phyloP scores from a whole-genome alignment of 2,329 filamentous ascomycete species.

The Colletotrichum trifolii region DNA sequence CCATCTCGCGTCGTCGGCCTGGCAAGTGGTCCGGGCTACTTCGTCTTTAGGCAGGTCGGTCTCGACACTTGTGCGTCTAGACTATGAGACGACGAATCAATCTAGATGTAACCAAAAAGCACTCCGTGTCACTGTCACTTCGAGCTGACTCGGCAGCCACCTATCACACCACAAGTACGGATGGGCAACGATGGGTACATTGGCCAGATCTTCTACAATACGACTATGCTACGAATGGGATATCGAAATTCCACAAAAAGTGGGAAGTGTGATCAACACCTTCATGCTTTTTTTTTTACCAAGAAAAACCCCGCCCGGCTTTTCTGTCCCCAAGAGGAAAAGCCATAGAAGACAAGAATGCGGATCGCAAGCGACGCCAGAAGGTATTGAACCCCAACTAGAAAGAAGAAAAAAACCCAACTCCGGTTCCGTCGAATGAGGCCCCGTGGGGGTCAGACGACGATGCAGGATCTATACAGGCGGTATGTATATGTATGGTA shows the following conservation, averaged over 20 bases:
- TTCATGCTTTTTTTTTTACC: neutral
- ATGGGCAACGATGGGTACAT: too few species aligned
- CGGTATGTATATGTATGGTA: neutral
- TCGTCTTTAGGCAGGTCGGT: too few species aligned
- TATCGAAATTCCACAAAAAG: slow-evolving; percentile 9
- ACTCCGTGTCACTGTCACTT: too few species aligned
- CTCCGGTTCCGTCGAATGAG: neutral
- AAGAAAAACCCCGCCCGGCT: slow-evolving; percentile 18
- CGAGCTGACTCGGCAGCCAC: too few species aligned
- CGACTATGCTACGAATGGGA: slow-evolving; percentile 26
- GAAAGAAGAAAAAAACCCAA: slow-evolving; percentile 3
- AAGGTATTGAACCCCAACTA: neutral
- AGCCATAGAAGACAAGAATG: neutral
- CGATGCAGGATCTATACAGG: slow-evolving; percentile 8
- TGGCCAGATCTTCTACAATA: slow-evolving; percentile 23
- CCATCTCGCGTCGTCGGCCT: too few species aligned
- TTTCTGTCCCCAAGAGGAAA: neutral
- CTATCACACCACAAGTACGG: too few species aligned
- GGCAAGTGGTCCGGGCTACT: too few species aligned
- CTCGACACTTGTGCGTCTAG: too few species aligned
- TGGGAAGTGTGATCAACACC: slow-evolving; percentile 22
- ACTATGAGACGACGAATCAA: too few species aligned
- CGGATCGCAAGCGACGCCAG: slow-evolving; percentile 29
- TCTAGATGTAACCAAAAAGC: too few species aligned
- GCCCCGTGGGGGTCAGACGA: neutral